Evolutionary conservation across 2,329 filamentous ascomycete species (phyloP).

Genomic region (Epichloe sylvatica): DNA sequence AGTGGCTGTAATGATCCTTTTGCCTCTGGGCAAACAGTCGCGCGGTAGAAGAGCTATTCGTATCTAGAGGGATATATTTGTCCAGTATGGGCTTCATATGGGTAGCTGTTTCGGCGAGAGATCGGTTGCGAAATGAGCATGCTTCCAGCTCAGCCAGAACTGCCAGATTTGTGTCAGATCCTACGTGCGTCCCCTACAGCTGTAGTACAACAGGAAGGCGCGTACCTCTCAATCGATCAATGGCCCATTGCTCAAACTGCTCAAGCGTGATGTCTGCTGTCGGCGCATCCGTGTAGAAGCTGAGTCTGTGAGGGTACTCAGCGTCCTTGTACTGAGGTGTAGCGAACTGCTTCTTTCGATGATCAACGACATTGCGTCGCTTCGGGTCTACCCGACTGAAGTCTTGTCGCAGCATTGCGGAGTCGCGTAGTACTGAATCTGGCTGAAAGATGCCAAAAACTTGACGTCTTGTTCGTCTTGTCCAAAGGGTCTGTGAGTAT

Average conservation of each 20-base stretch:
- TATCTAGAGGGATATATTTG: constrained; percentile 70
- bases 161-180: constrained; percentile 18
- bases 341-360: constrained; percentile 79
- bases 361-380: constrained; percentile 59
- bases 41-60: constrained; percentile 50
- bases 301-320: constrained; percentile 73
- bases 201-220: background rate
- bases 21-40: constrained; percentile 60
- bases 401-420: constrained; percentile 35
- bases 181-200: background rate
- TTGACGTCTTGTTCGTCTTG: background rate
- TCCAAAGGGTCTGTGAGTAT: background rate
- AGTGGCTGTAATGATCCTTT: constrained; percentile 96
- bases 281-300: constrained; percentile 79
- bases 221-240: constrained; percentile 70
- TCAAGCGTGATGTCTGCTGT: constrained; percentile 92
- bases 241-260: constrained; percentile 98
- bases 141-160: constrained; percentile 82
- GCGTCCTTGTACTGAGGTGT: constrained; percentile 61
- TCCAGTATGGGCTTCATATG: constrained; percentile 80
- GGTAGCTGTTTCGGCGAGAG: constrained; percentile 62
- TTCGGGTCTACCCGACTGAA: constrained; percentile 50
- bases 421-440: background rate
- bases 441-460: background rate
- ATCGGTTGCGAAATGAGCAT: constrained; percentile 87